Percentiles rank a stretch among this genome's conserved stretches.
Evolutionary conservation across 306 rosid genomes (phyloP).

Genomic region (Acacia confusa): DNA sequence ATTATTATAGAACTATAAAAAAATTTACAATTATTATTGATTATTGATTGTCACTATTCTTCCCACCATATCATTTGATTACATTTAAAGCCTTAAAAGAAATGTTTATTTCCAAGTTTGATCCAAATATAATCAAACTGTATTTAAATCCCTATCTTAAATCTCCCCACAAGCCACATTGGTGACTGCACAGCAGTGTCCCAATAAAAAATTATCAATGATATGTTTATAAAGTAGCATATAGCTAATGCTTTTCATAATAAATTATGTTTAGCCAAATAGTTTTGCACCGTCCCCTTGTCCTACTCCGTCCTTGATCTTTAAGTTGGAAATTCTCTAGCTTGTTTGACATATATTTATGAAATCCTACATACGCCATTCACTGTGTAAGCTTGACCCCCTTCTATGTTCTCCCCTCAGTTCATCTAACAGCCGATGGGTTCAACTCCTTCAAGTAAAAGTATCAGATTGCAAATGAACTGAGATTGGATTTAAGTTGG

Average conservation of each 20-base stretch:
- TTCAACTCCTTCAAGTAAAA: neutral
- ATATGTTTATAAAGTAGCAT: neutral
- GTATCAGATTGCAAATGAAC: too few relatives aligned
- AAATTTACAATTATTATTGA: neutral
- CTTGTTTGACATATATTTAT: neutral
- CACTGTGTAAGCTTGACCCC: slow-evolving; percentile 4
- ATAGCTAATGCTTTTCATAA: neutral
- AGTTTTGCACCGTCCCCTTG: neutral
- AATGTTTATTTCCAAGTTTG: slow-evolving; percentile 6
- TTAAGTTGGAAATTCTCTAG: slow-evolving; percentile 1
- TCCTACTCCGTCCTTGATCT: slow-evolving; percentile 3
- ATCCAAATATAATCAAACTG: neutral
- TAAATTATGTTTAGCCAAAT: neutral
- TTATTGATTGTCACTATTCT: neutral
- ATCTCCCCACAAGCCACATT: neutral
- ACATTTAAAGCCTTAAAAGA: slow-evolving; percentile 1
- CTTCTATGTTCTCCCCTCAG: neutral
- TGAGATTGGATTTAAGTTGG: too few relatives aligned
- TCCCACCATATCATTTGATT: neutral
- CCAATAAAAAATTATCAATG: neutral
- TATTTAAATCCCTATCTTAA: neutral
- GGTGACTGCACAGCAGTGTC: neutral
- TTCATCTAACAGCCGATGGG: neutral
- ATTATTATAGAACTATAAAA: neutral
- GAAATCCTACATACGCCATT: neutral